Evolutionary conservation across 495 filamentous ascomycete species (phyloP), one percentile per base, ranked within the genome.

Genomic region (Penicillium psychrofluorescens): DNA sequence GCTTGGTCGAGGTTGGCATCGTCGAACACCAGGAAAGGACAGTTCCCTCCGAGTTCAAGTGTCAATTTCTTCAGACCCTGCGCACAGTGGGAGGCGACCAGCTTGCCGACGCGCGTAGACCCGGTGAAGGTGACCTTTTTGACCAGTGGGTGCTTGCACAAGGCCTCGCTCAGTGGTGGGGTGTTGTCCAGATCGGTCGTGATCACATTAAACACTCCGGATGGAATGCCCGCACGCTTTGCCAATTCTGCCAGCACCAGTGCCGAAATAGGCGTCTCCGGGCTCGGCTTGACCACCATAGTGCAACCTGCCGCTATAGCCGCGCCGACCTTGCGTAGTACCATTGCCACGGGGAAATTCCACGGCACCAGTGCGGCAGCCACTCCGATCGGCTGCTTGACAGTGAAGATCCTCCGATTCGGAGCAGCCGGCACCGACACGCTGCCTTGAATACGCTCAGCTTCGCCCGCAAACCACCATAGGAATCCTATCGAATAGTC

Each of bases 51-150:
- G 16, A 88, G 72, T 61, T 88, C 84, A 29, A 87, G 76, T 2
- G 79, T 83, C 9, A 84, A 57, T 49, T 87, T 88, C 67, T 86
- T 87, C 40, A 87, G 62, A 1, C 80, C 78, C 14, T 75, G 70
- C 0, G 81, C 67, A 35, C 77, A 79, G 50, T 78, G 71, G 6
- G 66, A 63, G 29, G 81, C 80, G 13, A 85, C 67, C 27, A 83
- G 56, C 47, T 82, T 81, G 8, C 81, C 81, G 4, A 84, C 74
- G n/a, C 72, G 53, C 0, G 80, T 84, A 29, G 76, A 81, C 36
- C 84, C 84, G 4, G 84, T 88, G 59, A 88, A 88, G 1, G 83
- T 81, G 37, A 88, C 76, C 53, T 88, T 87, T 58, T 79, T 79
- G 5, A 88, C 76, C 5, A 74, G 67, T 4, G 73, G 69, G 39